phyloP scores from a whole-genome alignment of 305 asterid species.

The Fraxinus albicans region DNA sequence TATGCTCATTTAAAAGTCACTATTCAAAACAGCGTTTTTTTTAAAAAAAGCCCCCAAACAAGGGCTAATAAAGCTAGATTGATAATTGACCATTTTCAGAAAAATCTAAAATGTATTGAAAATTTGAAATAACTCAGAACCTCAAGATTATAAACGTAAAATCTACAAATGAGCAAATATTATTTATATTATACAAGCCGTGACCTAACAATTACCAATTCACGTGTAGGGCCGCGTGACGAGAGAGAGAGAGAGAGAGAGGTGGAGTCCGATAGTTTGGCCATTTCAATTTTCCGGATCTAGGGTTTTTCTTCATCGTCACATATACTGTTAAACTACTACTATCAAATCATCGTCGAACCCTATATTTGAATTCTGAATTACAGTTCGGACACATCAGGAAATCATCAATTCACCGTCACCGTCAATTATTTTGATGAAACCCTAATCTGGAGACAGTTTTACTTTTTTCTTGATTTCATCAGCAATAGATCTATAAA shows the following conservation, averaged over 20 bases:
- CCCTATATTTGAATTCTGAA: background rate
- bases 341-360: slow-evolving; percentile 4
- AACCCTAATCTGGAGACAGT: slow-evolving; percentile 26
- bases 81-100: background rate
- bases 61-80: background rate
- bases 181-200: too few species aligned
- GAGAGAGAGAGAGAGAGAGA: background rate
- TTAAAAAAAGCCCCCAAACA: too few species aligned
- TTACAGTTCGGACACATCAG: background rate
- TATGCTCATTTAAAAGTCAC: too few species aligned
- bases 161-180: background rate
- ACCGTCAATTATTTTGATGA: slow-evolving; percentile 24
- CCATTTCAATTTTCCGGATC: slow-evolving; percentile 33
- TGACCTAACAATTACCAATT: background rate
- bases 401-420: slow-evolving; percentile 10
- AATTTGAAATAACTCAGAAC: background rate
- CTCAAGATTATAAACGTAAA: background rate
- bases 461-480: slow-evolving; percentile 16
- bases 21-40: too few species aligned
- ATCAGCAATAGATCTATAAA: slow-evolving; percentile 36
- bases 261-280: slow-evolving; percentile 18
- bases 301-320: slow-evolving; percentile 36
- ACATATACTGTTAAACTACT: background rate
- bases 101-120: background rate
- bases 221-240: slow-evolving; percentile 1